Base-by-base conservation (phyloP, 331 rosid genomes). In the Telfairia occidentalis region DNA sequence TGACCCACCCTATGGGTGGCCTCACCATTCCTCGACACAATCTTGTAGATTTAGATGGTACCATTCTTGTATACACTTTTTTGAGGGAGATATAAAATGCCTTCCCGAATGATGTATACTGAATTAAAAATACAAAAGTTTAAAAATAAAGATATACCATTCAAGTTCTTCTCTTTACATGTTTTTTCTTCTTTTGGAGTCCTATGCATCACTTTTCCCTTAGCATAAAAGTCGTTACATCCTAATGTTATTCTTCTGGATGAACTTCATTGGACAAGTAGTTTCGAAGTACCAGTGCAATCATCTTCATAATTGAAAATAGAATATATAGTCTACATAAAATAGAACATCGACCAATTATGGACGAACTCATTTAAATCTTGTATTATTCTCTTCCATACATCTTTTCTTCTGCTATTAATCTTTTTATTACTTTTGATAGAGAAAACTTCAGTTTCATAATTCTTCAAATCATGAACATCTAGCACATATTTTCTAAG, bases 1-100 rank as follows among this genome's bases (percentile, higher is more conserved):
- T 57, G 70, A 74, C 11, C 70, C 78, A 74, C 11, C 70, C 69
- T 58, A 40, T 64, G 71, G 71, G 74, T n/a, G 74, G 66, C 28
- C 80, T 70, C 35, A 70, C 57, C 75, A 46, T 70, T 46, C 42
- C 75, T 45, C 45, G 34, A 16, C 74, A 67, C 74, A 70, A 26
- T 26, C 74, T 45, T 45, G 40, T 70, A 70, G 40, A 43, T 69
- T 69, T 8, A 45, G 21, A 13, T 43, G 26, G 32, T 45, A 70
- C 24, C 40, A 45, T 7, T 45, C 38, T 28, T 46, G 1, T 29
- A n/a, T 71, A 71, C 60, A 28, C 0, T 29, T 69, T 71, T 71
- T 71, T 71, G 59, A 71, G 45, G 59, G 60, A 71, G 75, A 71
- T 59, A 48, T 48, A 29, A 28, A 71, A 28, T 49, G 59, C 60